Percentiles rank a stretch among this genome's conserved stretches.
Evolutionary conservation across 225 moss, liverwort and hornwort genomes (phyloP).

Genomic region (Pseudoscleropodium purum): DNA sequence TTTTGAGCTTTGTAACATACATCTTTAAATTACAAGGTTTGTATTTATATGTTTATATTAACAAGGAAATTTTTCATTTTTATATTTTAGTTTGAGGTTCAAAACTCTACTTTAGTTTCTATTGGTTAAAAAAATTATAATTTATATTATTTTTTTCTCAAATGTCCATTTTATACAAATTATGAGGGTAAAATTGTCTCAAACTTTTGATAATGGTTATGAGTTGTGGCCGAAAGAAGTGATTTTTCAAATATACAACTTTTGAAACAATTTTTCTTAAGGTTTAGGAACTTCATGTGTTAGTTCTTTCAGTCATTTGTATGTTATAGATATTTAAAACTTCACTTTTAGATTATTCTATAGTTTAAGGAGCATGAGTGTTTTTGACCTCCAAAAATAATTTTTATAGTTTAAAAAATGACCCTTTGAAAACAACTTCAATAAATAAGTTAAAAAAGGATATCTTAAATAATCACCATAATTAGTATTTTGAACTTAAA

Average conservation of each 20-base stretch:
- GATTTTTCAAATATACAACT: not conserved
- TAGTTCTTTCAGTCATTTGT: not conserved
- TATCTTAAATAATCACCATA: not conserved
- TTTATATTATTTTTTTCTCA: not conserved
- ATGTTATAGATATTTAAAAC: not conserved
- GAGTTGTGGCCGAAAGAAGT: not conserved
- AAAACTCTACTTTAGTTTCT: not conserved
- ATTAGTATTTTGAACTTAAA: not conserved
- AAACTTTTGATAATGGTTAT: not conserved
- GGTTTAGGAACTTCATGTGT: rapidly evolving
- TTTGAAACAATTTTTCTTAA: too few relatives aligned
- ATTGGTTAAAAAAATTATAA: rapidly evolving
- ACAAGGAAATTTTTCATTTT: too few relatives aligned
- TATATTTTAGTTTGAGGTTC: too few relatives aligned
- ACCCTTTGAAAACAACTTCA: not conserved
- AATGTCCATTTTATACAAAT: not conserved
- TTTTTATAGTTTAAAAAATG: not conserved
- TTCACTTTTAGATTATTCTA: not conserved
- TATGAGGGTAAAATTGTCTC: not conserved
- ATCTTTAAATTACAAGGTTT: not conserved
- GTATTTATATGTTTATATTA: too few relatives aligned
- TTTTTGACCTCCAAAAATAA: too few relatives aligned
- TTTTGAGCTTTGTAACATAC: not conserved
- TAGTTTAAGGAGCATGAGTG: rapidly evolving
- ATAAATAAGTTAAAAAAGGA: not conserved